Evolutionary conservation across 768 basidiomycete species (phyloP), one percentile per base, ranked within the genome.

Genomic region (Suillus americanus): DNA sequence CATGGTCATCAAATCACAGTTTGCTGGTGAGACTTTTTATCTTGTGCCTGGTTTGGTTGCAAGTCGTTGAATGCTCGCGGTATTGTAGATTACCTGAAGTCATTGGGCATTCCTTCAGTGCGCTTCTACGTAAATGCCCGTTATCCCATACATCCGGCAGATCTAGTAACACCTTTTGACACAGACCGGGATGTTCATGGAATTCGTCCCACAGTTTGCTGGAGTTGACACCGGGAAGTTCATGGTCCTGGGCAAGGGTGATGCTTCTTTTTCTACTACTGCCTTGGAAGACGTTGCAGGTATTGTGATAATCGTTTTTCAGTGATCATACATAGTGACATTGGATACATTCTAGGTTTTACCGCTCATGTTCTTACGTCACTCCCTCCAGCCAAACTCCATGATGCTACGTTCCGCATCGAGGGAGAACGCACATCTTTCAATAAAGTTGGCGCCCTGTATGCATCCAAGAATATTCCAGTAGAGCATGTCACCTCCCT

Each of bases 201-300:
- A 78, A 35, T 69, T 71, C 59, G 61, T 79, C 28, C 73, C 76
- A 3, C 75, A 67, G 70, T 51, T 78, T 46, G 71, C 72, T 4
- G 74, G 69, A 3, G 69, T 72, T 57, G 66, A 70, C 16, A 51
- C 70, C 33, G 72, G 78, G 38, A 75, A 73, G 30, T 75, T 76
- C 61, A 64, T 77, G 55, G 71, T 72, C 25, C 62, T 78, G 60
- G 76, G 79, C 3, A 66, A 75, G 56, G 79, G 78, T 23, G 73
- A 74, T 14, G 66, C 59, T 35, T 66, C 67, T 8, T 69, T 69
- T 50, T 79, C 78, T 7, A 74, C 73, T 65, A 77, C 79, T 0
- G 63, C 77, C 13, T 55, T 75, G 60, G 71, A 72, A 4, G 78
- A 80, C 59, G 74, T 79, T 37, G 69, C 77, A 46, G 79, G 79